Evolutionary conservation across 2,329 filamentous ascomycete species (phyloP).

Genomic region (Cytospora paraplurivora): DNA sequence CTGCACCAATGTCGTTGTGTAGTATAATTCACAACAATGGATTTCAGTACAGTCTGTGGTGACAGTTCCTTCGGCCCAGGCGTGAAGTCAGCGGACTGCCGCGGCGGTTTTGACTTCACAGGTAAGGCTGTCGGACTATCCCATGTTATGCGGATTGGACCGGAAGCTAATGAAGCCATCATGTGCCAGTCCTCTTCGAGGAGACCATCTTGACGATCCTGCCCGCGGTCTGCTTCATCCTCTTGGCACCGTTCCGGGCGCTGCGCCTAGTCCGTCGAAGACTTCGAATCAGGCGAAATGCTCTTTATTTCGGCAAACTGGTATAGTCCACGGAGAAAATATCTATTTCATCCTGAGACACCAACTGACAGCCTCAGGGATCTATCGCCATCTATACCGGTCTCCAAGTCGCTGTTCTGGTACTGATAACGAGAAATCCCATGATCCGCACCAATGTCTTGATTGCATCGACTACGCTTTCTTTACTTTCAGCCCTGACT

Average conservation of each 20-base stretch:
- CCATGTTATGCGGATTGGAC: not conserved
- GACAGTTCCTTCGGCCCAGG: constrained; percentile 26
- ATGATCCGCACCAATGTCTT: constrained; percentile 19
- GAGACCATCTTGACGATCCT: constrained; percentile 25
- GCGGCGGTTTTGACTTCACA: constrained; percentile 29
- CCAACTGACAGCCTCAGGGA: not conserved
- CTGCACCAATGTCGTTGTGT: not conserved
- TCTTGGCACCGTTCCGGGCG: constrained; percentile 17
- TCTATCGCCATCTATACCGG: constrained; percentile 4
- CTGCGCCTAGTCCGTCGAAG: constrained; percentile 14
- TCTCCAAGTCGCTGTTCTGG: constrained; percentile 8
- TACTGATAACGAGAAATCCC: not conserved
- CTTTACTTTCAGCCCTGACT: not conserved
- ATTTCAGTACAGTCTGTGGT: constrained; percentile 12
- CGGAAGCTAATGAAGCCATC: not conserved
- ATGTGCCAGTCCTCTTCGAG: constrained; percentile 23
- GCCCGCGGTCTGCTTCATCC: constrained; percentile 23
- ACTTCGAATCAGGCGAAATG: constrained; percentile 14
- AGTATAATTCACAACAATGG: not conserved
- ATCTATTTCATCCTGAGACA: not conserved
- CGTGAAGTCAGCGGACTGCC: constrained; percentile 22
- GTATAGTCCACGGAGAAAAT: constrained; percentile 1
- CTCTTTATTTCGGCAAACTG: constrained; percentile 18
- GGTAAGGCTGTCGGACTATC: constrained; percentile 3
- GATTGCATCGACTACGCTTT: constrained; percentile 25